These are phyloP conservation scores for Calocybe gambosa DNA, from an alignment of 1,284 basidiomycete species.

Conservation along the genomic window DNA sequence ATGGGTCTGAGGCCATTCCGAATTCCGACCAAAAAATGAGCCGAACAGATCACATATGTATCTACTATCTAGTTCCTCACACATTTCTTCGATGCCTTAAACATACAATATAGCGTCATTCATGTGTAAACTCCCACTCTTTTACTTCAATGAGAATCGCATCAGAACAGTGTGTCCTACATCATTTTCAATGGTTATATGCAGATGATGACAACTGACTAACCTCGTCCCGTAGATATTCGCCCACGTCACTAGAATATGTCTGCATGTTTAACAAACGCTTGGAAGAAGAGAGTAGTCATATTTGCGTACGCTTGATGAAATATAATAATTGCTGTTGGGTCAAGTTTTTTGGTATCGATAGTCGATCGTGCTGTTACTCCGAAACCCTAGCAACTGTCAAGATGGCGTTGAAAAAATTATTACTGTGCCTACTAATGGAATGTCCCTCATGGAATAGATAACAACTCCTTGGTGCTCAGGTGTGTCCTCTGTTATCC, in stretches of 20 bases:
- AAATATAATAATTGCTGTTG: slow-evolving; percentile 97
- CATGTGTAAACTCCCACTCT: no score
- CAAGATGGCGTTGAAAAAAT: background rate
- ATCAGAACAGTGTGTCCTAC: background rate
- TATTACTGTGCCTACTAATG: slow-evolving; percentile 52
- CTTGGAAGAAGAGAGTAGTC: background rate
- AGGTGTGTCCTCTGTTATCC: slow-evolving; percentile 98
- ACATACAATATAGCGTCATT: no score
- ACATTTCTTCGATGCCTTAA: background rate
- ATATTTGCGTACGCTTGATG: slow-evolving; percentile 82
- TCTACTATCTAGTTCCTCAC: background rate
- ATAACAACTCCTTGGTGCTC: slow-evolving; percentile 99
- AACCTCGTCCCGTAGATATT: slow-evolving; percentile 94
- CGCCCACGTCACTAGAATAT: slow-evolving; percentile 31
- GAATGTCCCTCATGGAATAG: slow-evolving; percentile 92
- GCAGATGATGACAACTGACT: slow-evolving; percentile 13
- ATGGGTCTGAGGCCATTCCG: slow-evolving; percentile 31
- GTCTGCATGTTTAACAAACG: background rate
- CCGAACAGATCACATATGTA: slow-evolving; percentile 1
- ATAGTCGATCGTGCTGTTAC: slow-evolving; percentile 95
- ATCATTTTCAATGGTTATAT: background rate
- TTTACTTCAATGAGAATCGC: background rate
- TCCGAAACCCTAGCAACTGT: slow-evolving; percentile 77
- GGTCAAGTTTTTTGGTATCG: slow-evolving; percentile 96
- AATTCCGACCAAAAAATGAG: slow-evolving; percentile 14